Conservation (phyloP, 2,329 filamentous ascomycete genomes). For the Arthrobotrys iridis region DNA sequence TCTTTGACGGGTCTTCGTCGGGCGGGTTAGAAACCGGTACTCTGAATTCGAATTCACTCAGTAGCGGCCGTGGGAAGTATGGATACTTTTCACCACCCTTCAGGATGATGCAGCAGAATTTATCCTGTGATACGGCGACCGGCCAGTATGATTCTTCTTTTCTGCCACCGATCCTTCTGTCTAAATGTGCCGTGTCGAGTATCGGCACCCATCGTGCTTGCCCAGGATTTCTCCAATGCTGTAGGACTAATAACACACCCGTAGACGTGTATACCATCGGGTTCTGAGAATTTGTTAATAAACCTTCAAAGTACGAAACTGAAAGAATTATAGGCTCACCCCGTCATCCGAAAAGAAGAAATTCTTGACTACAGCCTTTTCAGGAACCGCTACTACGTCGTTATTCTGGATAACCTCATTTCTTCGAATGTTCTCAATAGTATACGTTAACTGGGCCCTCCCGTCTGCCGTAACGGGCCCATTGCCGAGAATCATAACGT, state of each 20-base stretch:
- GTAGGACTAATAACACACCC: constrained; percentile 83
- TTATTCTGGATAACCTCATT: constrained; percentile 96
- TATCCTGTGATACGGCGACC: constrained; percentile 87
- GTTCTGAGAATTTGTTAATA: constrained; percentile 68
- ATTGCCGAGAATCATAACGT: constrained; percentile 95
- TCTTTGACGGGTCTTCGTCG: constrained; percentile 59
- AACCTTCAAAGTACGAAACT: neutral
- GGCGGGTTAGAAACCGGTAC: constrained; percentile 73
- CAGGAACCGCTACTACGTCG: constrained; percentile 85
- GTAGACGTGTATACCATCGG: constrained; percentile 96
- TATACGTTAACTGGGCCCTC: constrained; percentile 81
- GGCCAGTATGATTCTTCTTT: constrained; percentile 95
- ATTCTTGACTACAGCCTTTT: constrained; percentile 76
- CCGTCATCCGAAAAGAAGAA: constrained; percentile 93
- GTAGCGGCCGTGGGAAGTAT: constrained; percentile 87
- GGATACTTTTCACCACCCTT: constrained; percentile 82
- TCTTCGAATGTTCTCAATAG: constrained; percentile 91
- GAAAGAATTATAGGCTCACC: constrained; percentile 66
- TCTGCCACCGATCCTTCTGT: constrained; percentile 81
- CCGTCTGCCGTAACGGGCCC: constrained; percentile 84
- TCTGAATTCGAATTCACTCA: constrained; percentile 92
- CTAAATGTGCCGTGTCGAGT: constrained; percentile 84
- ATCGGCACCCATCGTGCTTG: constrained; percentile 92
- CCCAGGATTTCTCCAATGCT: constrained; percentile 88
- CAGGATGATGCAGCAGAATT: constrained; percentile 98